A percentile compares a stretch with the other conserved stretches of the same genome.
Evolutionary conservation across 2,329 filamentous ascomycete species (phyloP).

Genomic region (Fusarium pseudograminearum): DNA sequence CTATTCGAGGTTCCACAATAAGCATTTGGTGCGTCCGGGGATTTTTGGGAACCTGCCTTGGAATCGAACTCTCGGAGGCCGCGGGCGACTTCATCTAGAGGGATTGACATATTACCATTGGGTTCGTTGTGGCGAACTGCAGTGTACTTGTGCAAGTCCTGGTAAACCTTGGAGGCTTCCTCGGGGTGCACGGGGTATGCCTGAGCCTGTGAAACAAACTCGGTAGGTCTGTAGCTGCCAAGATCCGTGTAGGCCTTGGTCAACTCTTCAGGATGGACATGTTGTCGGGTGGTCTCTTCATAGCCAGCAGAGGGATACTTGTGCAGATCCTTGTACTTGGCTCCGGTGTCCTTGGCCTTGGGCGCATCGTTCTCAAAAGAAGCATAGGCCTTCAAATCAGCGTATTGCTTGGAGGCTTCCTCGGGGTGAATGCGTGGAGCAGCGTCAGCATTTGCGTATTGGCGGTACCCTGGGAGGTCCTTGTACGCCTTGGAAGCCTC

Average conservation of each 20-base stretch:
- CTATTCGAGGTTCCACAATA: slow-evolving; percentile 43
- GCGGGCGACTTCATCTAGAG: slow-evolving; percentile 52
- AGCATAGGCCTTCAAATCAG: slow-evolving; percentile 53
- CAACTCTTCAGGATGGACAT: slow-evolving; percentile 55
- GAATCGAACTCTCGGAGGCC: slow-evolving; percentile 56
- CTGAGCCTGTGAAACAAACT: slow-evolving; percentile 47
- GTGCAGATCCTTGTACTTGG: slow-evolving; percentile 52
- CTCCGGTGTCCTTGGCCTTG: slow-evolving; percentile 23
- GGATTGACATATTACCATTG: slow-evolving; percentile 47
- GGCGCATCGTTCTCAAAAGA: slow-evolving; percentile 45
- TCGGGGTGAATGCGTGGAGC: slow-evolving; percentile 48
- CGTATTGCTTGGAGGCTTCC: slow-evolving; percentile 54
- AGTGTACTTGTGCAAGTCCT: slow-evolving; percentile 57
- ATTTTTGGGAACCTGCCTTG: slow-evolving; percentile 47
- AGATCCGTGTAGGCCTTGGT: slow-evolving; percentile 58
- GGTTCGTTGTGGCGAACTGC: slow-evolving; percentile 54
- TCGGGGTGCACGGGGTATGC: slow-evolving; percentile 51
- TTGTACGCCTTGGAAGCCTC: slow-evolving; percentile 50
- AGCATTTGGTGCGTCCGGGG: slow-evolving; percentile 44
- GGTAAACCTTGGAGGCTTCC: slow-evolving; percentile 54
- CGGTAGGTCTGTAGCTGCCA: slow-evolving; percentile 53
- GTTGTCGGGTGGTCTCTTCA: slow-evolving; percentile 45
- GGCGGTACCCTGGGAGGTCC: slow-evolving; percentile 45
- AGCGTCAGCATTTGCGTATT: slow-evolving; percentile 48
- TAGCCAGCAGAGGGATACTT: slow-evolving; percentile 50